Evolutionary conservation across 345 rosid genomes (phyloP).

Genomic region (Gossypioides kirkii): DNA sequence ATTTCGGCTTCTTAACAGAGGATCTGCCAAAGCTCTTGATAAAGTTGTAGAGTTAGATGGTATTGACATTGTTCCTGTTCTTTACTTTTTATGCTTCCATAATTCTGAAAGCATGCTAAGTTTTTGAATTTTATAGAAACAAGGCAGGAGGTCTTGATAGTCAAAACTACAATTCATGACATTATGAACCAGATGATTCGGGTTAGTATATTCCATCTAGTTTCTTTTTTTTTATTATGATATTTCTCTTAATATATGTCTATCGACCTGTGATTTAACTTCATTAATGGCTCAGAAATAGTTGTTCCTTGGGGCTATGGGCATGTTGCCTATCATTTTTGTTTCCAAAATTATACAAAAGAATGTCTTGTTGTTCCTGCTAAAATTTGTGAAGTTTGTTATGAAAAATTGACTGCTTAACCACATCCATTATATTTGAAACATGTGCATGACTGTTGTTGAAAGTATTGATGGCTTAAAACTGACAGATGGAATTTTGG

Average conservation of each 20-base stretch:
- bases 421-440: not conserved
- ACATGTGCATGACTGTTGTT: not conserved
- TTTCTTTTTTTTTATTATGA: conserved; percentile 10
- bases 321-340: not conserved
- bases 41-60: conserved; percentile 98
- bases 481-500: not conserved
- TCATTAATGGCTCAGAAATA: not conserved
- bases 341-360: not conserved
- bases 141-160: conserved; percentile 63
- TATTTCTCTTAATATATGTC: not conserved
- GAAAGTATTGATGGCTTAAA: not conserved
- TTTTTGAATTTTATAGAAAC: conserved; percentile 48
- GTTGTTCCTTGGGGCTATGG: not conserved
- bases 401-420: not conserved
- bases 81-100: conserved; percentile 3
- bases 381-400: not conserved
- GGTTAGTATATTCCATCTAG: conserved; percentile 37
- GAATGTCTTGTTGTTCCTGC: not conserved
- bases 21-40: conserved; percentile 98
- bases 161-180: conserved; percentile 96
- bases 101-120: conserved; percentile 18
- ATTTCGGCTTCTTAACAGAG: conserved; percentile 91
- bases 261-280: not conserved
- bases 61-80: conserved; percentile 24
- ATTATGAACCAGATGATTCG: conserved; percentile 92